These are phyloP conservation scores for Ajuga chamaepitys DNA, from an alignment of 257 asterid genomes.

Conservation along the genomic window DNA sequence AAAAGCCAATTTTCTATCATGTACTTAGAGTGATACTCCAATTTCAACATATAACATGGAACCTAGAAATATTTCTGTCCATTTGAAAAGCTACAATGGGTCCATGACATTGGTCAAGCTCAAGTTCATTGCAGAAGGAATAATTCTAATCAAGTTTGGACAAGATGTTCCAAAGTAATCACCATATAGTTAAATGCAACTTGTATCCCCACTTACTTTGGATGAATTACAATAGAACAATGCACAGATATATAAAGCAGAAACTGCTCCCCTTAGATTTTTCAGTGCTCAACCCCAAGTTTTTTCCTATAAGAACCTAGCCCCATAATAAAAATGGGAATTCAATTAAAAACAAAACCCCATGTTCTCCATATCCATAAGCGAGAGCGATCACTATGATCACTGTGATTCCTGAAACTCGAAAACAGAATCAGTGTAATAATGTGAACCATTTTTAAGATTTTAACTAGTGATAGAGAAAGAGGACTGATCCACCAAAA, in stretches of 20 bases:
- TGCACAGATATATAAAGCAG: not conserved
- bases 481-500: not conserved
- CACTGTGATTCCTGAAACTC: not conserved
- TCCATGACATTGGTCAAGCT: not conserved
- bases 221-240: not conserved
- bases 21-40: not conserved
- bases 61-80: not conserved
- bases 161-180: not conserved
- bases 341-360: not conserved
- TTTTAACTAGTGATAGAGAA: slow-evolving; percentile 8
- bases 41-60: not conserved
- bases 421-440: not conserved
- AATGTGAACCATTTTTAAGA: not conserved
- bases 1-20: not conserved
- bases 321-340: not conserved
- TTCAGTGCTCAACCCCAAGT: not conserved
- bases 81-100: not conserved
- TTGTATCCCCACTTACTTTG: not conserved
- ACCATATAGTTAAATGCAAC: not conserved
- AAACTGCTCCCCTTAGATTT: not conserved
- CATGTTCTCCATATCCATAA: not conserved
- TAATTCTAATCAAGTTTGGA: not conserved
- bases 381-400: not conserved
- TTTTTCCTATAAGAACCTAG: not conserved
- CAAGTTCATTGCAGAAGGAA: not conserved